A percentile compares a stretch with the other conserved stretches of the same genome.
phyloP scores from a whole-genome alignment of 306 rosid genomes.

The Chamaecrista fasciculata region DNA sequence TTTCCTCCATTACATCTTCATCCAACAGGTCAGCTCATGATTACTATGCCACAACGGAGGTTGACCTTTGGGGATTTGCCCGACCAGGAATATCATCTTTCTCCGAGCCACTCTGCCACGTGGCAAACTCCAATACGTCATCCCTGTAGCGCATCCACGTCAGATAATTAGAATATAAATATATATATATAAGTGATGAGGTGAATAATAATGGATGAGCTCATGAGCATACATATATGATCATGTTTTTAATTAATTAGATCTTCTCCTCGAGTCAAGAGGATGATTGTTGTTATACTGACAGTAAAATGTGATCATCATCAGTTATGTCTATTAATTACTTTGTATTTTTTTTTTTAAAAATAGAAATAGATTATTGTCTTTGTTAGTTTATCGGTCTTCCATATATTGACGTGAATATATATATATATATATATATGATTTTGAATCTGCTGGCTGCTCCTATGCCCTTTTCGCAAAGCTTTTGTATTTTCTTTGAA shows the following conservation, averaged over 20 bases:
- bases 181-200: constrained; percentile 23
- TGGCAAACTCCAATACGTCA: constrained; percentile 45
- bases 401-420: too few species aligned
- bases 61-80: constrained; percentile 72
- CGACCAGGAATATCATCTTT: constrained; percentile 50
- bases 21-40: constrained; percentile 29
- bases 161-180: constrained; percentile 32
- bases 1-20: constrained; percentile 23
- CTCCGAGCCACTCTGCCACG: constrained; percentile 63
- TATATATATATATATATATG: too few species aligned
- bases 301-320: constrained; percentile 29
- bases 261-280: constrained; percentile 32
- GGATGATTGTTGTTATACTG: constrained; percentile 29
- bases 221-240: neutral
- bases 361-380: too few species aligned
- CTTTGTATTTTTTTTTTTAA: too few species aligned
- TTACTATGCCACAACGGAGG: constrained; percentile 42
- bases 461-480: too few species aligned
- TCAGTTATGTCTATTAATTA: too few species aligned
- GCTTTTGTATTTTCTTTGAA: too few species aligned
- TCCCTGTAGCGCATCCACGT: constrained; percentile 35
- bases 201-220: neutral
- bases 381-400: constrained; percentile 10
- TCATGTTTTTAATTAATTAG: constrained; percentile 35
- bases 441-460: too few species aligned